Base-by-base conservation (phyloP, 192 early-diverging fungal genomes). In the Entophlyctis helioformis region DNA sequence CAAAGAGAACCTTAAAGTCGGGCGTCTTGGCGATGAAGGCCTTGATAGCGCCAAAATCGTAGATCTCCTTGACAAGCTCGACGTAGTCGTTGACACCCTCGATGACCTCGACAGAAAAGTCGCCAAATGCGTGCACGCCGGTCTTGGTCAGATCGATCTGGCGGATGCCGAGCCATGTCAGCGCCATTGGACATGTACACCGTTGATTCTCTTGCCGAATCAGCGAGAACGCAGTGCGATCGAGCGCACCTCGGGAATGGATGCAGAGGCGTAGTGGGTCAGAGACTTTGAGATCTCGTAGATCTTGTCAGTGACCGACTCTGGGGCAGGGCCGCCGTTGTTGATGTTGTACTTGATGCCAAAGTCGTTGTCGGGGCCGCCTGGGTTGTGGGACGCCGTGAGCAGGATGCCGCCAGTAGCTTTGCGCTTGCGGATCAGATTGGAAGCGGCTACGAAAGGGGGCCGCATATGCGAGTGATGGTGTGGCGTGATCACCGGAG, bases 301-400 rank as follows among this genome's bases (percentile, higher is more conserved):
- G 41, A 98, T 95, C 47, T 77, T 80, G 60, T 98, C 80, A 2
- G 94, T 98, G 36, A 98, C 80, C n/a, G 60, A 57, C 60, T 98
- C 95, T 11, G 95, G 91, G 23, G 95, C 95, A 18, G 95, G 91
- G 22, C 72, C 95, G 39, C 95, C 95, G 63, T 94, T 98, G 73
- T 74, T 69, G 50, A 83, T 82, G 67, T 98, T 98, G 67, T 88
- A 98, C 68, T 98, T 98, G 64, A 98, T 92, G 41, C 95, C 95
- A 78, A 98, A 98, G 64, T 98, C 95, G 52, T 89, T 84, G 25
- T 89, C 72, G 22, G 95, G 95, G 39, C 95, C 95, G 40, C 95
- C 95, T 16, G 95, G 92, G 69, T 98, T 98, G 72, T 98, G 95
- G 24, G 91, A 94, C 11, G 95, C 95, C n/a, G 91, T 96, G 52